These are phyloP conservation scores for Talaromyces amestolkiae DNA, from an alignment of 2,329 filamentous ascomycete species.

Conservation along the genomic window DNA sequence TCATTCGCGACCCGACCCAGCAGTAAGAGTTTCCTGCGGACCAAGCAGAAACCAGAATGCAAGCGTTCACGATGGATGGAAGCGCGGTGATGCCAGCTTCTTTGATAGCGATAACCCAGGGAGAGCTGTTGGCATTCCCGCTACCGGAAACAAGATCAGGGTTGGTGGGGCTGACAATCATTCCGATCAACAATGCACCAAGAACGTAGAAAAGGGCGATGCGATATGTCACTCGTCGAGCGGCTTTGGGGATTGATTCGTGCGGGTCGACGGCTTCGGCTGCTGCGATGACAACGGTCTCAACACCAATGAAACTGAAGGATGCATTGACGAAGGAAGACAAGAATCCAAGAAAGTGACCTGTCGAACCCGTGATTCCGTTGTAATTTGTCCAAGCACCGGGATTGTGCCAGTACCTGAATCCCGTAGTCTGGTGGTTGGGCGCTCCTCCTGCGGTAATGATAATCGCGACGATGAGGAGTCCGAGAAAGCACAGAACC, in stretches of 20 bases:
- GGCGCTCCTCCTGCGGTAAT: conserved; percentile 36
- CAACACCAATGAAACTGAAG: conserved; percentile 44
- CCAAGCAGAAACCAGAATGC: conserved; percentile 40
- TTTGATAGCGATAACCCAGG: conserved; percentile 37
- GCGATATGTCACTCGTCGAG: conserved; percentile 41
- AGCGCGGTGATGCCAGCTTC: conserved; percentile 35
- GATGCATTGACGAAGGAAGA: conserved; percentile 42
- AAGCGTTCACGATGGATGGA: conserved; percentile 36
- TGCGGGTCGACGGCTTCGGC: conserved; percentile 42
- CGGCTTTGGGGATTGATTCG: conserved; percentile 41
- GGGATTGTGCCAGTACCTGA: conserved; percentile 37
- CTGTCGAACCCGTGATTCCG: conserved; percentile 31
- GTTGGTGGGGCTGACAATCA: conserved; percentile 26
- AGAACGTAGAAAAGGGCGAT: conserved; percentile 39
- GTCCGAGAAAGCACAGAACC: conserved; percentile 26
- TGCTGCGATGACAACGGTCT: conserved; percentile 41
- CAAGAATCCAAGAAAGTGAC: conserved; percentile 37
- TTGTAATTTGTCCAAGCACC: conserved; percentile 34
- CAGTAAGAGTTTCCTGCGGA: conserved; percentile 39
- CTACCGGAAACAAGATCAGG: conserved; percentile 25
- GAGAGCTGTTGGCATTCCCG: conserved; percentile 34
- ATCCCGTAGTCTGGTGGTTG: conserved; percentile 32
- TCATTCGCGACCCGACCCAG: conserved; percentile 17
- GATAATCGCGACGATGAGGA: conserved; percentile 26
- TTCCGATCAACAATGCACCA: conserved; percentile 23